Conservation (phyloP, 768 basidiomycete genomes). For the Suillus placidus region DNA sequence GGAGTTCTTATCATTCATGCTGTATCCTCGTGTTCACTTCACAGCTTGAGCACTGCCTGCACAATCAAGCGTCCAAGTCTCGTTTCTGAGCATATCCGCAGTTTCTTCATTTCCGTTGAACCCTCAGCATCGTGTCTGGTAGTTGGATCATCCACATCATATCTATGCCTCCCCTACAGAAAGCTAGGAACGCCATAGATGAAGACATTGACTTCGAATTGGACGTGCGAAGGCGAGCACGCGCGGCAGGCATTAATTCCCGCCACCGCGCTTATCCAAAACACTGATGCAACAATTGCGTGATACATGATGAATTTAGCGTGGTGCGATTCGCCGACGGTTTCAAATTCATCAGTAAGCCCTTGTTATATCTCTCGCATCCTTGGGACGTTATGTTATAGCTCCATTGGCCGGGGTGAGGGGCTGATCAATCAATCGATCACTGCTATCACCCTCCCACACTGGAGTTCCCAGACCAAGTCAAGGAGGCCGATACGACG, state of each 20-base stretch:
- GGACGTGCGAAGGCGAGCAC: background rate
- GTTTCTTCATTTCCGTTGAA: slow-evolving; percentile 1
- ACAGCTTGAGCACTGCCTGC: background rate
- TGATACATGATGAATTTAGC: background rate
- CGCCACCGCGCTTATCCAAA: background rate
- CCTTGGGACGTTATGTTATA: background rate
- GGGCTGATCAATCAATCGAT: background rate
- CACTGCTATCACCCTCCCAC: background rate
- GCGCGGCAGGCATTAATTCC: background rate
- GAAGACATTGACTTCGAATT: background rate
- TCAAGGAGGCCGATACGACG: background rate
- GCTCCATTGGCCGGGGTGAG: background rate
- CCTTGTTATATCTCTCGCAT: background rate
- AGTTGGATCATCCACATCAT: background rate
- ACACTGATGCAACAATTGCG: background rate
- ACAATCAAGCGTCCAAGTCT: background rate
- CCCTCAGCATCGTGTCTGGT: background rate
- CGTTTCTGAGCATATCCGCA: background rate
- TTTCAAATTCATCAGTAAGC: background rate
- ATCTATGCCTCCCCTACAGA: background rate
- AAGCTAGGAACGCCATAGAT: background rate
- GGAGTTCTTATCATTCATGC: background rate
- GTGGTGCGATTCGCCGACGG: background rate
- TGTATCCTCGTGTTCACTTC: background rate
- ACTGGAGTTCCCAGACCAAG: background rate